phyloP scores from a whole-genome alignment of 2,329 filamentous ascomycete genomes.

The Raffaelea deltoideospora region DNA sequence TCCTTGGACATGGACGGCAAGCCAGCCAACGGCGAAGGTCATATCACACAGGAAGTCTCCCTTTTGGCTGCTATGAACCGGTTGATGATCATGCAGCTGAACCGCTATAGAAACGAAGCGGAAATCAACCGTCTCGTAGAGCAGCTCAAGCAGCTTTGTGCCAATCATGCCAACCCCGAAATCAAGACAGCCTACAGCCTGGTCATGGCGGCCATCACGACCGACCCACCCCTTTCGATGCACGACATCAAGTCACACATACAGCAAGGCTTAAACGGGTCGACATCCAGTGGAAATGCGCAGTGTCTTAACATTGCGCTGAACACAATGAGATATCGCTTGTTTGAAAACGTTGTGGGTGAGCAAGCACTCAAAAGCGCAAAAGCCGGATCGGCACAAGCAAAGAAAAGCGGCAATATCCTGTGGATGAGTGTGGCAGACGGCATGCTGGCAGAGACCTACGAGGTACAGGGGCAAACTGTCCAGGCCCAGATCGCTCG shows the following conservation, averaged over 20 bases:
- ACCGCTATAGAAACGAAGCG: conserved; percentile 38
- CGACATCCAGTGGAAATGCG: conserved; percentile 55
- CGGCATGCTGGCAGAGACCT: conserved; percentile 60
- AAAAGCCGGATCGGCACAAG: conserved; percentile 51
- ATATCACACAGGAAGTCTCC: conserved; percentile 42
- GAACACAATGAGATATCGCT: conserved; percentile 68
- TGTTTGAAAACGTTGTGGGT: conserved; percentile 71
- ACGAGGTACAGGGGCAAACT: conserved; percentile 49
- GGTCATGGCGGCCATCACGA: conserved; percentile 51
- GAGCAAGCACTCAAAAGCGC: conserved; percentile 67
- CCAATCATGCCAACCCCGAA: conserved; percentile 55
- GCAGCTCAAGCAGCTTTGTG: conserved; percentile 51
- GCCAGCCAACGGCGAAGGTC: conserved; percentile 20
- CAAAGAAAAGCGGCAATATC: conserved; percentile 52
- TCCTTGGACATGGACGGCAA: conserved; percentile 23
- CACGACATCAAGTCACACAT: conserved; percentile 68
- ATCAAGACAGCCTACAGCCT: conserved; percentile 67
- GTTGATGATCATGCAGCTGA: conserved; percentile 57
- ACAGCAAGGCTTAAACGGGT: conserved; percentile 53
- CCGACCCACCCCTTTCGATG: conserved; percentile 48
- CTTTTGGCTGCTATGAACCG: conserved; percentile 54
- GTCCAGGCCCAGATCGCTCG: conserved; percentile 24
- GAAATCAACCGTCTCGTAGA: conserved; percentile 47
- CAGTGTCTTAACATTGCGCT: conserved; percentile 73
- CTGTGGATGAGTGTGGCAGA: conserved; percentile 71